Evolutionary conservation across 2,329 filamentous ascomycete species (phyloP).

Genomic region (Botrytis byssoidea): DNA sequence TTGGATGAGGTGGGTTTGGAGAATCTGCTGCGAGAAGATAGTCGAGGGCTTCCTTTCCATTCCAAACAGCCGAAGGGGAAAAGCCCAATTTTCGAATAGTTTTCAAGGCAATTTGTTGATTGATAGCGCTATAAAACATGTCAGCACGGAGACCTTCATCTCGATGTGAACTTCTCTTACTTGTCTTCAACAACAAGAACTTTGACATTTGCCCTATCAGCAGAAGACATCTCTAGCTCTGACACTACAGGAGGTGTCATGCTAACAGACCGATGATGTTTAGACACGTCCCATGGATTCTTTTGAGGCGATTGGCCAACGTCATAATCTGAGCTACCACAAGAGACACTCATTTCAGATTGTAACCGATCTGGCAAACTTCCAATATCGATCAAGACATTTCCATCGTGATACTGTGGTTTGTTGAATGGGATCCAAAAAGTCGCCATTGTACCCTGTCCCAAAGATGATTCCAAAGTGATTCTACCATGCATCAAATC

Average conservation of each 20-base stretch:
- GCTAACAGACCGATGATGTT: constrained; percentile 24
- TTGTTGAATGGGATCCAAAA: constrained; percentile 79
- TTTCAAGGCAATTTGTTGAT: constrained; percentile 73
- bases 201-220: constrained; percentile 62
- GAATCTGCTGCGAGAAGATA: constrained; percentile 59
- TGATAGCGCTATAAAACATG: constrained; percentile 51
- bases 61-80: constrained; percentile 69
- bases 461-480: constrained; percentile 63
- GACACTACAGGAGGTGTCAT: constrained; percentile 38
- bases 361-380: constrained; percentile 66
- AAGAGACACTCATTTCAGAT: constrained; percentile 62
- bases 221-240: constrained; percentile 50
- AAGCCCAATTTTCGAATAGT: constrained; percentile 74
- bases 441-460: constrained; percentile 68
- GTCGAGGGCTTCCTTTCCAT: constrained; percentile 74
- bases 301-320: constrained; percentile 44
- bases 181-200: constrained; percentile 83
- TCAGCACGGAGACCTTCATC: constrained; percentile 4
- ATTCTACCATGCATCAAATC: constrained; percentile 80
- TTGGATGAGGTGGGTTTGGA: constrained; percentile 32
- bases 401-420: constrained; percentile 51
- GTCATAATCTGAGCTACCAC: constrained; percentile 64
- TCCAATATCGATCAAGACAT: constrained; percentile 58
- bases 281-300: constrained; percentile 25
- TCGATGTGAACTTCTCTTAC: constrained; percentile 46